Evolutionary conservation across 140 eudicot species (phyloP).

Genomic region (Bidens hawaiensis): DNA sequence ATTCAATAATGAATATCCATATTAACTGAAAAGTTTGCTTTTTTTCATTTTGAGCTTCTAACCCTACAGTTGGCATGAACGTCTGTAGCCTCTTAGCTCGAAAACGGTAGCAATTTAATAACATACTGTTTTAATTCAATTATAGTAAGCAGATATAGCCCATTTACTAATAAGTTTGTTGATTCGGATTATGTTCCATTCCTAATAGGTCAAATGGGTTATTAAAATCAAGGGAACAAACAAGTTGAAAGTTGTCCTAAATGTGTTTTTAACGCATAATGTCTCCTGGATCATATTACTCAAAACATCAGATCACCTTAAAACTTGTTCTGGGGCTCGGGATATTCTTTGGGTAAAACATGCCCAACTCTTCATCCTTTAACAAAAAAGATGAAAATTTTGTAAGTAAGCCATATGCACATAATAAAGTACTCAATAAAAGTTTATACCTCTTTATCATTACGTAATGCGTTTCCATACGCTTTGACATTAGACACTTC

Average conservation of each 20-base stretch:
- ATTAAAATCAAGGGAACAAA: background rate
- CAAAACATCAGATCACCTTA: slow-evolving; percentile 47
- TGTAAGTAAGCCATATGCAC: slow-evolving; percentile 3
- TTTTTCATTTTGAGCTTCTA: background rate
- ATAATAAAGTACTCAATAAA: background rate
- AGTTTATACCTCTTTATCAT: slow-evolving; percentile 49
- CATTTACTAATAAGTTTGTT: background rate
- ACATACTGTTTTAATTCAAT: background rate
- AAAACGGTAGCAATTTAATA: background rate
- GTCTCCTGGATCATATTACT: background rate
- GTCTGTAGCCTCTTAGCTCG: background rate
- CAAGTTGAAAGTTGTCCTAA: background rate
- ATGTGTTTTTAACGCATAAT: background rate
- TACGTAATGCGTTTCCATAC: slow-evolving; percentile 32
- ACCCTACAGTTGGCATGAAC: background rate
- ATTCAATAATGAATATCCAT: background rate
- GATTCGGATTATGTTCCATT: background rate
- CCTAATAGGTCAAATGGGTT: background rate
- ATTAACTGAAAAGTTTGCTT: background rate
- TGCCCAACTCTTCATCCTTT: slow-evolving; percentile 85
- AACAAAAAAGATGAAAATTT: background rate
- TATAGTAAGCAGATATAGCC: background rate
- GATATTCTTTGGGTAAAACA: slow-evolving; percentile 62
- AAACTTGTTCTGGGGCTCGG: slow-evolving; percentile 71
- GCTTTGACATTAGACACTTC: slow-evolving; percentile 29